Evolutionary conservation across 78 protist species (phyloP).

Genomic region (Dictyostelium firmibasis): DNA sequence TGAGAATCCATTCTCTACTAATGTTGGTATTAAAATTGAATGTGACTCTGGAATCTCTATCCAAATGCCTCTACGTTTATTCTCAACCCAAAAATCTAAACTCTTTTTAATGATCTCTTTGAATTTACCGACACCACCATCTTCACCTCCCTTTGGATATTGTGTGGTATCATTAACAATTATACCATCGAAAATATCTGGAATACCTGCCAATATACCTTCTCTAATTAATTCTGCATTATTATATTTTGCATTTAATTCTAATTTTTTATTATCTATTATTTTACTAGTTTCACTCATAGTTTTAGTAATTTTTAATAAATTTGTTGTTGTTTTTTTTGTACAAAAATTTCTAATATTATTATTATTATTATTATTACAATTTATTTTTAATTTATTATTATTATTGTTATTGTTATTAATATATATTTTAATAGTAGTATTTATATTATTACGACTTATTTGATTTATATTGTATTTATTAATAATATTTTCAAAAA

Average conservation of each 20-base stretch:
- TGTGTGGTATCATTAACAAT: constrained; percentile 21
- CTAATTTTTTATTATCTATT: background rate
- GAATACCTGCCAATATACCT: constrained; percentile 28
- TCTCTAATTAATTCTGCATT: background rate
- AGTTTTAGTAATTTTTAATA: background rate
- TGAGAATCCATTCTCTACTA: constrained; percentile 35
- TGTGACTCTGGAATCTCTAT: constrained; percentile 37
- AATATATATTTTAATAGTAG: background rate
- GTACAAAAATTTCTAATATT: background rate
- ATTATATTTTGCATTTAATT: background rate
- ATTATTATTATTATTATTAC: background rate
- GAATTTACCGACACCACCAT: background rate
- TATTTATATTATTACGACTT: background rate
- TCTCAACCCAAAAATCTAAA: constrained; percentile 66
- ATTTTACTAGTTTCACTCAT: constrained; percentile 6
- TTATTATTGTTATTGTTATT: background rate
- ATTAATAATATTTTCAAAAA: background rate
- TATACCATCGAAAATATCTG: constrained; percentile 73
- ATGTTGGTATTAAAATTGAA: constrained; percentile 39
- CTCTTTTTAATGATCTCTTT: background rate
- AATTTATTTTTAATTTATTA: background rate
- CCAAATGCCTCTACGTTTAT: constrained; percentile 77
- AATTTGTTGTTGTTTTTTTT: background rate
- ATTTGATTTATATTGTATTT: background rate
- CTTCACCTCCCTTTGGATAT: constrained; percentile 16